Base-by-base conservation (phyloP, 2,329 filamentous ascomycete species). In the Talaromyces albobiverticillius region DNA sequence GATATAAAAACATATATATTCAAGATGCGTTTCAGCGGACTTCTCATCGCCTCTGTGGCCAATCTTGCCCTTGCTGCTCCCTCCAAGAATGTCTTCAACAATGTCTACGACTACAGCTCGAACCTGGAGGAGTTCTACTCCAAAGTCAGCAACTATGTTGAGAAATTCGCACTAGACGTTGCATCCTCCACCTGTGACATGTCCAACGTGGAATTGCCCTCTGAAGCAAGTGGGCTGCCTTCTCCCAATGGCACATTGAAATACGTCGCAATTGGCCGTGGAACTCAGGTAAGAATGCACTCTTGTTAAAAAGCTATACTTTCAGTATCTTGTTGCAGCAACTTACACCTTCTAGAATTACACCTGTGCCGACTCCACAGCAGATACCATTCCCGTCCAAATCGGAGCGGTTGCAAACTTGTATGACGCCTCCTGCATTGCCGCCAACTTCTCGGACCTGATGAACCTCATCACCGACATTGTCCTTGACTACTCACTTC, bases 371-470 rank as follows among this genome's bases (percentile, higher is more conserved):
- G 75, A 80, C 51, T 73, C 73, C 58, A 82, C 87, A 62, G 67
- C 82, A 1, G 81, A 81, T 3, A 81, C 83, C 0, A 74, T 74
- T 0, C 92, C 93, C 13, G 78, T 76, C 9, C 79, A 85, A 16
- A 71, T 78, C 47, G 93, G 93, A 59, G 93, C 93, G 51, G 67
- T 90, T 0, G 93, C 93, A 52, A 86, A 83, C 1, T 88, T 97
- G 63, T 96, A 89, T 84, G 91, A 96, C 73, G 88, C 86, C 56
- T 89, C 85, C 62, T 96, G 93, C 74, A 72, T 93, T 31, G 88
- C 87, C 6, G 80, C 87, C 40, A 77, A 82, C 61, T 85, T 85
- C 63, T 86, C 89, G 0, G 80, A 84, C 52, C 76, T 94, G 14
- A 77, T 92, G 40, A 67, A 78, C 59, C 71, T 79, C 53, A 79